Conservation (phyloP, 257 asterid genomes). For the Handroanthus guayacan region DNA sequence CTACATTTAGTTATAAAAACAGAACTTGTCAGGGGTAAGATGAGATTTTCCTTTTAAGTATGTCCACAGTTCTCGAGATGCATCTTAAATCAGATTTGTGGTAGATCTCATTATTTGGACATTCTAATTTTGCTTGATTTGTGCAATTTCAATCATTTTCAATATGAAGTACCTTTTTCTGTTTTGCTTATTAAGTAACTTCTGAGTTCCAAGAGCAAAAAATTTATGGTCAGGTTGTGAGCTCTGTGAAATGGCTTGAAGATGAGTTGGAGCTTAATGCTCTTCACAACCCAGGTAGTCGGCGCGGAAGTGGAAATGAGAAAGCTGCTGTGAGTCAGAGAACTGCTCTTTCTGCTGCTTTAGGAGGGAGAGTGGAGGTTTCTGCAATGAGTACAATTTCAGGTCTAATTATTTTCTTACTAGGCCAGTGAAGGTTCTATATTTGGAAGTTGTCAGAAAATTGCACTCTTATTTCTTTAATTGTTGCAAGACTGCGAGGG, state of each 20-base stretch:
- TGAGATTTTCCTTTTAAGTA: slow-evolving; percentile 4
- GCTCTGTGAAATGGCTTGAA: slow-evolving; percentile 99
- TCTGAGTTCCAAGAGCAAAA: slow-evolving; percentile 30
- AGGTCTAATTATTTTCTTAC: slow-evolving; percentile 50
- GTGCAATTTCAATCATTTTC: slow-evolving; percentile 3
- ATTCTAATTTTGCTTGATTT: slow-evolving; percentile 14
- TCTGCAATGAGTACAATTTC: slow-evolving; percentile 91
- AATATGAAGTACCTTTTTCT: not conserved
- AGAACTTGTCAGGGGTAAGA: slow-evolving; percentile 19
- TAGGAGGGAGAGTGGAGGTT: slow-evolving; percentile 96
- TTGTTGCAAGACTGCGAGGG: slow-evolving; percentile 26
- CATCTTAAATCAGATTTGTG: slow-evolving; percentile 23
- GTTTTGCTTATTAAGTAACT: not conserved
- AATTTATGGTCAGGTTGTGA: slow-evolving; percentile 76
- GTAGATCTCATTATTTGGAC: slow-evolving; percentile 21
- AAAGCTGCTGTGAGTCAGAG: slow-evolving; percentile 95
- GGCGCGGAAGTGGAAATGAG: slow-evolving; percentile 91
- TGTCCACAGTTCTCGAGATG: slow-evolving; percentile 20
- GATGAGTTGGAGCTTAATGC: slow-evolving; percentile 99
- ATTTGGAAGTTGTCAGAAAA: slow-evolving; percentile 27
- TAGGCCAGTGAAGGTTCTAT: slow-evolving; percentile 29
- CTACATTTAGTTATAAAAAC: not conserved
- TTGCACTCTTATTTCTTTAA: slow-evolving; percentile 20
- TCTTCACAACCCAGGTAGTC: slow-evolving; percentile 97
- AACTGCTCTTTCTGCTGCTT: slow-evolving; percentile 94